Base-by-base conservation (phyloP, 78 protist genomes). In the Isochrysis galbana region DNA sequence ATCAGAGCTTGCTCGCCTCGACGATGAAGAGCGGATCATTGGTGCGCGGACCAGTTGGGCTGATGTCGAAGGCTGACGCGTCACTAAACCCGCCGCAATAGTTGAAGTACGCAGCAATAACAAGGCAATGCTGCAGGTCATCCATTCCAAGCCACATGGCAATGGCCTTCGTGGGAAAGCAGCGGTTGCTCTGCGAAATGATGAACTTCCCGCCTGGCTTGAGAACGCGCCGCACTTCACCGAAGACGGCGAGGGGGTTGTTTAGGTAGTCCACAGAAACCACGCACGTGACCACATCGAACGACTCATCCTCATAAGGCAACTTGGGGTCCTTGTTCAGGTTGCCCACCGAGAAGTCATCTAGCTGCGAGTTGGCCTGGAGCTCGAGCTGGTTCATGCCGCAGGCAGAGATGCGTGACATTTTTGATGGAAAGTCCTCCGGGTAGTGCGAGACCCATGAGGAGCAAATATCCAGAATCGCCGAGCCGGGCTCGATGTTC, bases 361-460 rank as follows among this genome's bases (percentile, higher is more conserved):
- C 11, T 17, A 72, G 82, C 82, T 72, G 82, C 44, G 1, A 0
- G 82, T 72, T 72, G 82, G 44, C 41, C 44, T 0, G 44, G 25
- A 72, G 82, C 82, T 72, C 82, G 82, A 0, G 82, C 82, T 19
- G 45, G 44, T 72, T 72, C 82, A 72, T 72, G 82, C 82, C 82
- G 36, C 45, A 36, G 44, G 23, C 82, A 2, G 82, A n/a, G 82
- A 72, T 72, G 44, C 82, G 82, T 7, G 19, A 0, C 82, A 72
- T 72, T 25, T 1, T 5, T 25, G 32, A 5, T 1, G 82, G 82
- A 5, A 72, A 72, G 23, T n/a, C 42, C 23, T 2, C 82, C 0
- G 82, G 82, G 44, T 72, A 72, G 44, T 72, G 82, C 44, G 82
- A 72, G n/a, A 72, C 82, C 82, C 82, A 72, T 7, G 44, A 36